Conservation (phyloP, 495 filamentous ascomycete species). For the Xylaria intraflava region DNA sequence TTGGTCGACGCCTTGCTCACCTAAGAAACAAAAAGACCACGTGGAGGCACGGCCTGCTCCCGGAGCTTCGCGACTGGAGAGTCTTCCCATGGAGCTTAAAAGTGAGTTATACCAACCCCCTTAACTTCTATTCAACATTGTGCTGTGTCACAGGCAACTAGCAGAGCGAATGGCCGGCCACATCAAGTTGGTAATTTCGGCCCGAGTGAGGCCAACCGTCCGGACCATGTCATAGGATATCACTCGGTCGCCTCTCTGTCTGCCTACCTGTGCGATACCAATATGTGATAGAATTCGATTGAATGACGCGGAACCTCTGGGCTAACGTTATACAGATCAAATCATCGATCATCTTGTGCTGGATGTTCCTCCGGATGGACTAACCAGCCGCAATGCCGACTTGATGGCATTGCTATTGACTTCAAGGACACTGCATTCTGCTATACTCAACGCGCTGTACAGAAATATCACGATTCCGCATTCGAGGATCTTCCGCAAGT, state of each 20-base stretch:
- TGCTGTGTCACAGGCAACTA: not conserved
- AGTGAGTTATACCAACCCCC: slow-evolving; percentile 46
- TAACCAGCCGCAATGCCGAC: slow-evolving; percentile 74
- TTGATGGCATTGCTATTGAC: slow-evolving; percentile 71
- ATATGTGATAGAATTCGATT: not conserved
- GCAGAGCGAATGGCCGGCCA: not conserved
- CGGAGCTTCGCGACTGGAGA: slow-evolving; percentile 52
- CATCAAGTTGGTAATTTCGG: not conserved
- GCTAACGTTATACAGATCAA: slow-evolving; percentile 39
- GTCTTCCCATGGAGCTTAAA: slow-evolving; percentile 62
- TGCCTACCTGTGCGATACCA: not conserved
- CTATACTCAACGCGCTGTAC: slow-evolving; percentile 73
- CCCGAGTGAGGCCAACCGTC: not conserved
- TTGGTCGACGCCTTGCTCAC: slow-evolving; percentile 46
- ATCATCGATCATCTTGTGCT: slow-evolving; percentile 70
- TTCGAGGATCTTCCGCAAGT: slow-evolving; percentile 81
- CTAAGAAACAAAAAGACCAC: slow-evolving; percentile 16
- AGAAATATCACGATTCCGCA: slow-evolving; percentile 80
- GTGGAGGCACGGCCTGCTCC: slow-evolving; percentile 21
- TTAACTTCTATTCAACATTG: not conserved
- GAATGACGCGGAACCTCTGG: not conserved
- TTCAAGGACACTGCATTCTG: slow-evolving; percentile 67
- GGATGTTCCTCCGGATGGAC: slow-evolving; percentile 71
- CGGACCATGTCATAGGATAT: not conserved
- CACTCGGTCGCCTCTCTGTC: not conserved